Percentiles rank a stretch among this genome's conserved stretches.
Evolutionary conservation across 2,329 filamentous ascomycete genomes (phyloP).

Genomic region (Xylariales sp.): DNA sequence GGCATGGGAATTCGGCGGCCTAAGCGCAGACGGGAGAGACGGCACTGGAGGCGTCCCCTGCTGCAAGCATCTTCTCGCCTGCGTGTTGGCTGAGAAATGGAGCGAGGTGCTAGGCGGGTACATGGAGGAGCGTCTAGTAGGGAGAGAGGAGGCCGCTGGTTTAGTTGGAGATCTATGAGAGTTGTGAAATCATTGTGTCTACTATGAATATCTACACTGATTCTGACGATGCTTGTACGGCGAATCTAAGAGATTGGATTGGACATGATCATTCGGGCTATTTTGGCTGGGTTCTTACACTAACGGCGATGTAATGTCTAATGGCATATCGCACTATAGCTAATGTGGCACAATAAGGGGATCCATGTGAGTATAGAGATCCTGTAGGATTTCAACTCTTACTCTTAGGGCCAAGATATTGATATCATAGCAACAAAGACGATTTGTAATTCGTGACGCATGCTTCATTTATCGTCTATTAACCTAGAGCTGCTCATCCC

Average conservation of each 20-base stretch:
- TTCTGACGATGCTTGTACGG: neutral
- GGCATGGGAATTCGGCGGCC: conserved; percentile 49
- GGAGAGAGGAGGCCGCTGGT: conserved; percentile 77
- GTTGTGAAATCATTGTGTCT: neutral
- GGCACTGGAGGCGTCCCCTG: conserved; percentile 60
- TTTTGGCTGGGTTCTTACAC: neutral
- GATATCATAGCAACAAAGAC: neutral
- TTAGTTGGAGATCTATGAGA: conserved; percentile 64
- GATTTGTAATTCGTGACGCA: conserved; percentile 22
- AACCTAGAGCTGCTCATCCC: conserved; percentile 28
- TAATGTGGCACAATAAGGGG: neutral
- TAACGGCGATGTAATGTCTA: neutral
- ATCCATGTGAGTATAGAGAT: neutral
- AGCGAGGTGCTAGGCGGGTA: conserved; percentile 64
- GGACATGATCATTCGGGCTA: neutral
- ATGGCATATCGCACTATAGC: neutral
- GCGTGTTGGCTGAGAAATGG: conserved; percentile 78
- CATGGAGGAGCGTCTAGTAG: conserved; percentile 65
- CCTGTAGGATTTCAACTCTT: neutral
- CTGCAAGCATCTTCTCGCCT: conserved; percentile 93
- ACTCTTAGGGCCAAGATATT: neutral
- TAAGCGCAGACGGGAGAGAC: conserved; percentile 51
- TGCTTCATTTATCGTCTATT: conserved; percentile 35
- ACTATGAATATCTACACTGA: neutral
- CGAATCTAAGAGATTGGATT: neutral